These are phyloP conservation scores for Yamadazyma epiphylla DNA, from an alignment of 1,139 yeast species.

Conservation along the genomic window DNA sequence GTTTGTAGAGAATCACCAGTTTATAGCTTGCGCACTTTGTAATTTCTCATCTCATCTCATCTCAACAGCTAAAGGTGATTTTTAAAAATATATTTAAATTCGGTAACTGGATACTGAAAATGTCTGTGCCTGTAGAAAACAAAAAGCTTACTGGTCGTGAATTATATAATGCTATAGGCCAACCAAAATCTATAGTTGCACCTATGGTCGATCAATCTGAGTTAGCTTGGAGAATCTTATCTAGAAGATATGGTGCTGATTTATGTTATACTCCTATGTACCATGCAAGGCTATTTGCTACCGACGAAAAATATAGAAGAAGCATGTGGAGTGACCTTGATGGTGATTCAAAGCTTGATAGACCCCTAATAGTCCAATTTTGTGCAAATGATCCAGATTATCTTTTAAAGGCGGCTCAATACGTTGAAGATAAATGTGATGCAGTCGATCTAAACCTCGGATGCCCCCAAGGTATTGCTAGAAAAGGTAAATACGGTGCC, in stretches of 20 bases:
- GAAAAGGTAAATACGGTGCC: constrained; percentile 91
- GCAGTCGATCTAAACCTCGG: constrained; percentile 95
- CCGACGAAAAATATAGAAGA: constrained; percentile 72
- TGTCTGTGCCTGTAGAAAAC: too few species aligned
- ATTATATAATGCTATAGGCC: constrained; percentile 64
- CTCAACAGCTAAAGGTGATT: too few species aligned
- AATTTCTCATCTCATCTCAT: too few species aligned
- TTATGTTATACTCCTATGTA: constrained; percentile 96
- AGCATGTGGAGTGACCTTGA: constrained; percentile 76
- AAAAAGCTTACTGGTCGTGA: constrained; percentile 52
- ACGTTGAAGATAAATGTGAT: constrained; percentile 83
- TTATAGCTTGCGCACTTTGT: too few species aligned
- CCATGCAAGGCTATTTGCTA: constrained; percentile 87
- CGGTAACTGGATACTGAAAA: too few species aligned
- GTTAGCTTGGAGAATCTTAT: constrained; percentile 89
- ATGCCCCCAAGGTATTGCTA: constrained; percentile 97
- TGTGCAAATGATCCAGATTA: constrained; percentile 94
- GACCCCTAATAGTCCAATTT: constrained; percentile 89
- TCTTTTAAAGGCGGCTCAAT: constrained; percentile 72
- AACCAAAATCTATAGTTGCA: constrained; percentile 84
- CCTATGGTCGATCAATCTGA: constrained; percentile 99
- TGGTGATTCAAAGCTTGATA: constrained; percentile 61
- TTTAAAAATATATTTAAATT: too few species aligned
- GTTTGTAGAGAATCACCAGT: too few species aligned
- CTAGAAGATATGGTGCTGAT: constrained; percentile 88